phyloP scores from a whole-genome alignment of 2,329 filamentous ascomycete species.

The Pyricularia pennisetigena region DNA sequence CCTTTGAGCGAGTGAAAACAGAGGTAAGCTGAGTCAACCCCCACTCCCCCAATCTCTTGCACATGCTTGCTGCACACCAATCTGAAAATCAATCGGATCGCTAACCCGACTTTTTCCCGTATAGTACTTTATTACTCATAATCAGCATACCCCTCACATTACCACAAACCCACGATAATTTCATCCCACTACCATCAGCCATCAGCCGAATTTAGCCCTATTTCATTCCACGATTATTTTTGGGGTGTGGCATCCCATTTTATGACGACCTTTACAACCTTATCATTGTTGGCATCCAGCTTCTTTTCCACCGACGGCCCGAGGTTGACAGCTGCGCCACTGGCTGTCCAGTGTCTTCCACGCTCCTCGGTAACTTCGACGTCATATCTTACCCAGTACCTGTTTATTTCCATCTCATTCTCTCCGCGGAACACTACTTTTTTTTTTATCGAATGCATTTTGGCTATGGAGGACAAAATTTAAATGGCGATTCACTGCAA shows the following conservation, averaged over 20 bases:
- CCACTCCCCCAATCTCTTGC: not conserved
- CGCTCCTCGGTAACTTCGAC: not conserved
- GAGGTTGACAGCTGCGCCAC: not conserved
- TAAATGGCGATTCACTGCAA: not conserved
- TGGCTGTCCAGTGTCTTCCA: not conserved
- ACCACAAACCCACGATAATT: conserved; percentile 5
- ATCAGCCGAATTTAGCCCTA: not conserved
- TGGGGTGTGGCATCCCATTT: not conserved
- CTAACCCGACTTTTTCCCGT: not conserved
- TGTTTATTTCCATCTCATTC: not conserved
- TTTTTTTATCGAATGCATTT: not conserved
- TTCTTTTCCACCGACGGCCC: not conserved
- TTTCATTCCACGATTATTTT: not conserved
- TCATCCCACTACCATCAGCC: not conserved
- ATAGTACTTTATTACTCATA: not conserved
- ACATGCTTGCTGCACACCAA: not conserved
- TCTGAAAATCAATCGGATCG: not conserved
- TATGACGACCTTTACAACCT: not conserved
- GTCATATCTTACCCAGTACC: too few relatives aligned
- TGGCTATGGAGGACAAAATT: not conserved
- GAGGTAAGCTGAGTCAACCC: conserved; percentile 5
- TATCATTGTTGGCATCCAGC: not conserved
- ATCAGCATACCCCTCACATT: conserved; percentile 7
- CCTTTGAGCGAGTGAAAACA: not conserved
- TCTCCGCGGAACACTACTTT: not conserved